Conservation (phyloP, 2,329 filamentous ascomycete species). For the Botrytis sinoallii region DNA sequence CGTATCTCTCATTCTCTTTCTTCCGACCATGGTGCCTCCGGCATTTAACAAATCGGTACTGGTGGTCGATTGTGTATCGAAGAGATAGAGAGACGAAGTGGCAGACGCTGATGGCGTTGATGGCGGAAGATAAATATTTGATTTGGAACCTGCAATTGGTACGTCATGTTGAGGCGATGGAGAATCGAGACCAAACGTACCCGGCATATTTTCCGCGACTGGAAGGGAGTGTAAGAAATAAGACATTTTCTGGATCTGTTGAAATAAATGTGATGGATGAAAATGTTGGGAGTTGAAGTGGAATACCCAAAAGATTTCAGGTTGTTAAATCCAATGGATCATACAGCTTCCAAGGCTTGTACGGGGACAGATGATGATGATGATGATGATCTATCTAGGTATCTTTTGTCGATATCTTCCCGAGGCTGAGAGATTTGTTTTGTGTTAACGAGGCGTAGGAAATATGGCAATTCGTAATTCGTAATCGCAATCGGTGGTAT, state of each 20-base stretch:
- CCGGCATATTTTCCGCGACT: slow-evolving; percentile 26
- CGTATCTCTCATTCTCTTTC: slow-evolving; percentile 27
- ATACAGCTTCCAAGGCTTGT: neutral
- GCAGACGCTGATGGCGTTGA: slow-evolving; percentile 41
- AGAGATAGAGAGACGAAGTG: slow-evolving; percentile 35
- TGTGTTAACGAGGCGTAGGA: neutral
- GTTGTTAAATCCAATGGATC: neutral
- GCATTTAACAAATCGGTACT: neutral
- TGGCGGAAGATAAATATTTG: slow-evolving; percentile 44
- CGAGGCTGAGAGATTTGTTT: neutral
- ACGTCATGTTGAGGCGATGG: slow-evolving; percentile 20
- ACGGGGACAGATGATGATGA: neutral
- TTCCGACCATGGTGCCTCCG: slow-evolving; percentile 11
- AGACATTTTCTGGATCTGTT: slow-evolving; percentile 23
- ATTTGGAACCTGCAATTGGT: slow-evolving; percentile 36
- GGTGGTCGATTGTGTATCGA: slow-evolving; percentile 26
- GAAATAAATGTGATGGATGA: neutral
- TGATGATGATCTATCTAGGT: neutral
- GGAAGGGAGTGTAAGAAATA: slow-evolving; percentile 22
- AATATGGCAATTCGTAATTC: neutral
- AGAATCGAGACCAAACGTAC: slow-evolving; percentile 29
- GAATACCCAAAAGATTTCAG: neutral
- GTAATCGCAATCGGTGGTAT: neutral
- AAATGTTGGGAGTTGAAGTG: neutral
- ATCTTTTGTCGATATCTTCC: neutral